Evolutionary conservation across 1,284 basidiomycete genomes (phyloP).

Genomic region (Marasmius sp.): DNA sequence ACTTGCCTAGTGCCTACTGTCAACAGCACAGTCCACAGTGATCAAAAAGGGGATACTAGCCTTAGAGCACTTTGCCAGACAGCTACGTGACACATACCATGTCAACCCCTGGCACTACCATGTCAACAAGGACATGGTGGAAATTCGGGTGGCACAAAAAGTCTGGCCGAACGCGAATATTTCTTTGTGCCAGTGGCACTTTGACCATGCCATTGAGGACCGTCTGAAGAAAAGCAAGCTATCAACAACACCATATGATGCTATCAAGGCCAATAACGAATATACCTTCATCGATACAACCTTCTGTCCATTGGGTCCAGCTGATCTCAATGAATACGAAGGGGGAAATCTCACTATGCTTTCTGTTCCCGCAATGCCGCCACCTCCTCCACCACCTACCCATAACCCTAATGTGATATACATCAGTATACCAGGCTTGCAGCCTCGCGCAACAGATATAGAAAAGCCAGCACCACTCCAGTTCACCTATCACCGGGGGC

Average conservation of each 20-base stretch:
- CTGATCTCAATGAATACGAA: constrained; percentile 21
- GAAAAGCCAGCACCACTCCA: too few relatives aligned
- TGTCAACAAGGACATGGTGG: constrained; percentile 31
- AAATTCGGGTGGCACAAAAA: constrained; percentile 21
- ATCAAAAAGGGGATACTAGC: constrained; percentile 22
- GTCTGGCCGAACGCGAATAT: constrained; percentile 26
- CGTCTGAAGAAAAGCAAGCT: constrained; percentile 23
- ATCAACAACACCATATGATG: constrained; percentile 27
- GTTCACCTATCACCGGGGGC: too few relatives aligned
- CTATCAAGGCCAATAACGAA: constrained; percentile 15
- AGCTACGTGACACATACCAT: constrained; percentile 20
- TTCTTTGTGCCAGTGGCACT: constrained; percentile 28
- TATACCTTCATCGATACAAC: constrained; percentile 25
- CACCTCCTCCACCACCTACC: too few relatives aligned
- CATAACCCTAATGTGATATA: background rate
- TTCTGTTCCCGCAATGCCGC: background rate
- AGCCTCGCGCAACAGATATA: too few relatives aligned
- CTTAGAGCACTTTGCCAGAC: constrained; percentile 18
- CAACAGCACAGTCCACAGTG: constrained; percentile 21
- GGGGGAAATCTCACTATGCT: constrained; percentile 11
- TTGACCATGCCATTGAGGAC: constrained; percentile 20
- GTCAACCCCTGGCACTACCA: constrained; percentile 24
- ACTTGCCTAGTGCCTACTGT: constrained; percentile 28
- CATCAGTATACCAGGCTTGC: background rate
- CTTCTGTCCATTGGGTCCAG: constrained; percentile 18